Percentiles rank a stretch among this genome's conserved stretches.
Evolutionary conservation across 208 protist genomes (phyloP).

Genomic region (Baffinella frigidus): DNA sequence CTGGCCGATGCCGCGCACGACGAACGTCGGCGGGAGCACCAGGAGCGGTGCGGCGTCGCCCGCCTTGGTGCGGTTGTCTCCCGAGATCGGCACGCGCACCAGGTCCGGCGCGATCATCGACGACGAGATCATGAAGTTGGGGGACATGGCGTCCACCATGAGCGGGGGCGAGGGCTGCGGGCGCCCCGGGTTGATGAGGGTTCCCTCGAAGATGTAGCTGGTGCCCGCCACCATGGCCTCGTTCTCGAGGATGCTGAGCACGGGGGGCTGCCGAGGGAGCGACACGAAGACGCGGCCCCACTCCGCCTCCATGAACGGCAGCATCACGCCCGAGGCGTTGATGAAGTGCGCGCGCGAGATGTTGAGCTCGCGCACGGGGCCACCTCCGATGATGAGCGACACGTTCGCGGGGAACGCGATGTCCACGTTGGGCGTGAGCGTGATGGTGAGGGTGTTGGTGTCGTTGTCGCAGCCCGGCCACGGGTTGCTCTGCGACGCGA

Average conservation of each 20-base stretch:
- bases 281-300: no score
- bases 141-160: background rate
- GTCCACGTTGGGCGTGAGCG: background rate
- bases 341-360: no score
- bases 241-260: no score
- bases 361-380: no score
- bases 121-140: background rate
- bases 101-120: background rate
- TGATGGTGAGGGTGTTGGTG: conserved; percentile 25
- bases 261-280: no score
- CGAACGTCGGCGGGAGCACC: background rate
- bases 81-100: background rate
- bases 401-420: background rate
- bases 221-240: no score
- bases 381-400: no score
- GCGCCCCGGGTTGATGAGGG: no score
- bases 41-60: background rate
- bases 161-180: background rate
- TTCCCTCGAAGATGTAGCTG: no score
- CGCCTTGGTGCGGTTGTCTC: background rate
- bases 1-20: conserved; percentile 1
- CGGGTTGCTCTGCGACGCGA: conserved; percentile 4
- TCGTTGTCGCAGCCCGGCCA: background rate
- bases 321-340: no score
- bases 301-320: no score